Evolutionary conservation across 2,329 filamentous ascomycete species (phyloP).

Genomic region (Byssothecium circinans): DNA sequence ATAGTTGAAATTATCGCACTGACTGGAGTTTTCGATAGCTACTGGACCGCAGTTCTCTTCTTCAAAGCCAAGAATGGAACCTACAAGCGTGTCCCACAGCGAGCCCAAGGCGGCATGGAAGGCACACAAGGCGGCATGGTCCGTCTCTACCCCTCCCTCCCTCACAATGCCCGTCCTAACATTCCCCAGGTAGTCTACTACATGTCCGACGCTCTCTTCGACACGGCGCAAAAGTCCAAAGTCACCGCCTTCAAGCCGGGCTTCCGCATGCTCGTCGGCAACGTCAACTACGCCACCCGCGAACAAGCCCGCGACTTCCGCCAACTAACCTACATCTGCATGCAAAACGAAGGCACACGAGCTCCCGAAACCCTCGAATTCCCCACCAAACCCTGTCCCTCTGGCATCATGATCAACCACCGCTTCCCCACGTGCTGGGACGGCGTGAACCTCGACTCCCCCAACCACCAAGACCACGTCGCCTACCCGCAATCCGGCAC

Average conservation of each 20-base stretch:
- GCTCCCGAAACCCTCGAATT: conserved; percentile 43
- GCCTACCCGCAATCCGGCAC: conserved; percentile 42
- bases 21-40: conserved; percentile 11
- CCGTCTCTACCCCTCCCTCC: not conserved
- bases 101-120: conserved; percentile 47
- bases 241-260: conserved; percentile 48
- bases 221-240: conserved; percentile 34
- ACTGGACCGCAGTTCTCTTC: conserved; percentile 29
- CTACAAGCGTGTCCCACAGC: conserved; percentile 47
- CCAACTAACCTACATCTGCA: conserved; percentile 33
- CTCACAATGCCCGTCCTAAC: conserved; percentile 10
- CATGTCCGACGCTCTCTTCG: conserved; percentile 42
- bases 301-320: conserved; percentile 32
- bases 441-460: conserved; percentile 53
- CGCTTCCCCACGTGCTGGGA: conserved; percentile 54
- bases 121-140: conserved; percentile 45
- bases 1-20: too few species aligned
- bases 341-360: conserved; percentile 37
- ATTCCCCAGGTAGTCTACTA: conserved; percentile 45
- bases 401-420: conserved; percentile 41
- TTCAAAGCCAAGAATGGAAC: conserved; percentile 28
- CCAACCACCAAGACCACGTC: conserved; percentile 59
- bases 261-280: conserved; percentile 53
- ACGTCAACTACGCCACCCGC: conserved; percentile 34
- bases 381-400: conserved; percentile 42